Evolutionary conservation across 192 early-diverging fungal species (phyloP).

Genomic region (Linnemannia zychae): DNA sequence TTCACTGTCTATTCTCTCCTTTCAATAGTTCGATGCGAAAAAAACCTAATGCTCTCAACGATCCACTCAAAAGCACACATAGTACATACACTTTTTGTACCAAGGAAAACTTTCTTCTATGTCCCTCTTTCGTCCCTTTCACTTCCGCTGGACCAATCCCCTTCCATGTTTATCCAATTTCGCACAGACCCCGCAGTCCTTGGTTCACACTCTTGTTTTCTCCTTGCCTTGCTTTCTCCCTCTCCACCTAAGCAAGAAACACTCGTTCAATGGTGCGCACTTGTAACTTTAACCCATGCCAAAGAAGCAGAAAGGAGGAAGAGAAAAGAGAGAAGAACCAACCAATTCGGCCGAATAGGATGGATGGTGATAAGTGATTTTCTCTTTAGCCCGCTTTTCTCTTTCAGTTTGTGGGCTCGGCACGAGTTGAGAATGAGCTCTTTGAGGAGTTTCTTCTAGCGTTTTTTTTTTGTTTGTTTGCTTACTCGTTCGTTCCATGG

Average conservation of each 20-base stretch:
- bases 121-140: not conserved
- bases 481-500: too few species aligned
- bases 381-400: too few species aligned
- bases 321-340: too few species aligned
- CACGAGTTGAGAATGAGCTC: too few species aligned
- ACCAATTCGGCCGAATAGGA: too few species aligned
- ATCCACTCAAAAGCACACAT: not conserved
- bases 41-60: not conserved
- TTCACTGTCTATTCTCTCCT: not conserved
- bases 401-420: too few species aligned
- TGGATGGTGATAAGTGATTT: too few species aligned
- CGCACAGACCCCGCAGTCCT: not conserved
- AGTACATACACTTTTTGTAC: not conserved
- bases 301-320: too few species aligned
- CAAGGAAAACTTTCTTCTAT: not conserved
- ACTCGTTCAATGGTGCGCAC: not conserved
- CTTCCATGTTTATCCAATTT: not conserved
- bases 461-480: too few species aligned
- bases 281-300: not conserved
- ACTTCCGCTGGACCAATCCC: conserved; percentile 2
- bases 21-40: not conserved
- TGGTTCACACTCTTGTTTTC: not conserved
- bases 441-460: too few species aligned
- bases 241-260: not conserved
- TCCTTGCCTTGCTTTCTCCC: too few species aligned